Evolutionary conservation across 1,139 yeast species (phyloP).

Genomic region (Lodderomyces orthopsilosis): DNA sequence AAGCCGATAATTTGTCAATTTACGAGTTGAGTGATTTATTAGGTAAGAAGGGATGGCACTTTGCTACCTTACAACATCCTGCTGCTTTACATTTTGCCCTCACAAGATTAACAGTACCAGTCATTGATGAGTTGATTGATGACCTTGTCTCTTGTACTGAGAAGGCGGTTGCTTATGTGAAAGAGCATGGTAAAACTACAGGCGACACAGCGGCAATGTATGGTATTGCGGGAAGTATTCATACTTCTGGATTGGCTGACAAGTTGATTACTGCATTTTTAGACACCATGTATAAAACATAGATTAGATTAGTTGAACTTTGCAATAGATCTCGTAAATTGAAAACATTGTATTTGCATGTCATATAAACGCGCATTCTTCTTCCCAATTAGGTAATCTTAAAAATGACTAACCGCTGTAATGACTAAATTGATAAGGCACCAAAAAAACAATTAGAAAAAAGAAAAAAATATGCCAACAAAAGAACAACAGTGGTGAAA

Average conservation of each 20-base stretch:
- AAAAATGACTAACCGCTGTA: neutral
- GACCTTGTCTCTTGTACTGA: conserved; percentile 52
- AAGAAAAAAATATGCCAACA: neutral
- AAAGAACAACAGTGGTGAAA: neutral
- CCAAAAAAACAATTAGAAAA: neutral
- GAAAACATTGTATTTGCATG: too few relatives aligned
- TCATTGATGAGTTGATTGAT: conserved; percentile 57
- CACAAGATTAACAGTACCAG: conserved; percentile 66
- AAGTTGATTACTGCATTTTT: conserved; percentile 73
- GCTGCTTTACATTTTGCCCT: conserved; percentile 89
- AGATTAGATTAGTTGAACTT: neutral
- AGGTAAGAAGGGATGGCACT: conserved; percentile 80
- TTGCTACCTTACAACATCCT: conserved; percentile 82
- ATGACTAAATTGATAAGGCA: neutral
- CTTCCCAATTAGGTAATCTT: neutral
- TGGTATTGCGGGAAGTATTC: conserved; percentile 91
- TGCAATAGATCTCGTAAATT: too few relatives aligned
- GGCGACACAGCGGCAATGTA: conserved; percentile 83
- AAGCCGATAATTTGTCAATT: conserved; percentile 46
- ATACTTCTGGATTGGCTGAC: conserved; percentile 84
- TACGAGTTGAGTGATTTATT: conserved; percentile 75
- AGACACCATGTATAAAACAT: conserved; percentile 67
- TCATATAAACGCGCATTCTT: neutral
- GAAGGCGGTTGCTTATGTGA: conserved; percentile 35
- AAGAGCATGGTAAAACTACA: conserved; percentile 25